Evolutionary conservation across 768 basidiomycete species (phyloP), one percentile per base, ranked within the genome.

Genomic region (Clavulina sp.): DNA sequence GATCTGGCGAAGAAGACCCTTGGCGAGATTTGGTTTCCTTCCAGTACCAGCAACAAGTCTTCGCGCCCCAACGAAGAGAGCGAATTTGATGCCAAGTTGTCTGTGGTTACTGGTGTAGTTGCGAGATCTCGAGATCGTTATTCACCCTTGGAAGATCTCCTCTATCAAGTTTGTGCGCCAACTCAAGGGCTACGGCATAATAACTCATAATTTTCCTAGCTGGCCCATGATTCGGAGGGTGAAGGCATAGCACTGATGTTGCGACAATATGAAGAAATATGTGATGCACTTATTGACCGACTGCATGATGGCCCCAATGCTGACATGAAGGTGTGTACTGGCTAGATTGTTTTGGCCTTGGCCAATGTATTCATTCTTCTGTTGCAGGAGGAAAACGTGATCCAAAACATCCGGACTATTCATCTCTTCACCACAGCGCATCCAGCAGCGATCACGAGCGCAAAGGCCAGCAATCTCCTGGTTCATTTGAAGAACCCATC

Each of bases 1-100:
- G 93, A 96, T 49, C 73, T 96, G 16, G 88, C 93, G 0, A 68
- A 84, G 58, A 92, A 88, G 62, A 80, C 87, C 0, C 66, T 96
- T 33, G 88, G 92, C 57, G 92, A 96, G 56, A 67, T 96, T 3
- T 91, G 91, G 85, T 93, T 96, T 61, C 71, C 73, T 40, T 66
- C 64, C 58, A 66, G 9, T 38, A 7, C 19, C 9, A 38, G 9
- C 34, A 38, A 19, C 34, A 7, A 7, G 34, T 38, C 34, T 7
- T 38, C 9, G 34, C 34, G 34, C 7, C 7, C 19, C 34, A 38
- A 19, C 19, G 9, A 38, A 69, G 69, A 29, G 77, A 77, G 53
- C 83, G 79, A 62, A 67, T 68, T 3, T 65, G 68, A 48, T 66
- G 28, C 44, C 4, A 88, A 81, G 58, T 85, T 86, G 1, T 70